Base-by-base conservation (phyloP, 2,329 filamentous ascomycete species). In the Grosmannia penicillata region DNA sequence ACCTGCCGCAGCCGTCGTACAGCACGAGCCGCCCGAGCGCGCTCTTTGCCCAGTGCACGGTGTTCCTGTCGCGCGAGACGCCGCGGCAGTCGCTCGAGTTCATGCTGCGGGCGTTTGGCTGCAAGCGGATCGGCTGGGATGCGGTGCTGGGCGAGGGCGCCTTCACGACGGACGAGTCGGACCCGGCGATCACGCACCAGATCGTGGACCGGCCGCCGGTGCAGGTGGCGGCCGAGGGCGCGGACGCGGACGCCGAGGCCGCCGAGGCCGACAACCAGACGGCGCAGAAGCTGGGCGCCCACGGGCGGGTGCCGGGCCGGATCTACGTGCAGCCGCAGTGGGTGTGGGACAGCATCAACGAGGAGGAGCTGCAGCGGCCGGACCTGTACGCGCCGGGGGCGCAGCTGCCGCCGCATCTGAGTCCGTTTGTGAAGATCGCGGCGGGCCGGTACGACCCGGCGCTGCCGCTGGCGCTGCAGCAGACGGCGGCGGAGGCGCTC, bases 261-360 rank as follows among this genome's bases (percentile, higher is more conserved):
- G 63, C 49, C 22, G 69, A 72, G 46, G n/a, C n/a, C n/a, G 75
- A 78, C 49, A 78, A 70, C 58, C 74, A 73, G 60, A 81, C 65
- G 45, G 63, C 62, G 34, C 72, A 69, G 55, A 72, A 68, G 55
- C 60, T 76, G 39, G 65, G 56, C 21, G 58, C 58, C 42, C 81
- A 83, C 51, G 75, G 75, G 46, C 76, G 86, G 44, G 80, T 96
- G 44, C 86, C 89, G n/a, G 89, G 89, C 26, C 73, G 91, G 47
- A 85, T 77, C 46, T 98, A 98, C 50, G 64, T 98, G 40, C 91
- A 98, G 63, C 91, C 91, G 17, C 91, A 98, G 56, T 98, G 93
- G 89, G 77, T 98, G 4, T 98, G 91, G 91, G 91, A 98, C 54
- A 89, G 83, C 51, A 65, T 94, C 56, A 98, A 98, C 56, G 83